These are phyloP conservation scores for Chaetomiaceae sp. DNA, from an alignment of 2,329 filamentous ascomycete species.

Conservation along the genomic window DNA sequence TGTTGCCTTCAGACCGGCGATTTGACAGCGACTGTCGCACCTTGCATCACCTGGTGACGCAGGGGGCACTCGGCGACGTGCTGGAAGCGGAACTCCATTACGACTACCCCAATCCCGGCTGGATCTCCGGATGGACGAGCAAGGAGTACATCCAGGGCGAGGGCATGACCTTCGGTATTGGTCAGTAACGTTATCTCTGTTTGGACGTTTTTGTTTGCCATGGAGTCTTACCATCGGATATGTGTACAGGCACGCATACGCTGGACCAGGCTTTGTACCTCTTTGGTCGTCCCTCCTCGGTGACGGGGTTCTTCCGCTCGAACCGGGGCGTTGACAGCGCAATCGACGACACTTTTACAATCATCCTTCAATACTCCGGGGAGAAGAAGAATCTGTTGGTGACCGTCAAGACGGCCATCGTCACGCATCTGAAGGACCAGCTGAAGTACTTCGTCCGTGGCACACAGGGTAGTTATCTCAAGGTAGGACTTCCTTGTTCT, in stretches of 20 bases:
- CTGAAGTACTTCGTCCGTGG: conserved; percentile 58
- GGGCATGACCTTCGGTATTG: conserved; percentile 39
- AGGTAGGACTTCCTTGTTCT: conserved; percentile 25
- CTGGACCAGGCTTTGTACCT: conserved; percentile 55
- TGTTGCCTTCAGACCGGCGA: conserved; percentile 31
- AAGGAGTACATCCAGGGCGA: conserved; percentile 33
- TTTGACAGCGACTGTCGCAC: conserved; percentile 58
- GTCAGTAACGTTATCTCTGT: conserved; percentile 19
- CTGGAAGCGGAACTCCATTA: conserved; percentile 62
- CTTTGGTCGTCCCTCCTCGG: conserved; percentile 50
- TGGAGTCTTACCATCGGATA: not conserved
- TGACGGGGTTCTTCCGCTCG: conserved; percentile 52
- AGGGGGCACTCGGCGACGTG: conserved; percentile 51
- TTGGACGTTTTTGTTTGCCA: not conserved
- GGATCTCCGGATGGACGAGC: conserved; percentile 30
- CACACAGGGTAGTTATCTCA: conserved; percentile 46
- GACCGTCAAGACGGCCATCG: conserved; percentile 53
- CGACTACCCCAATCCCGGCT: conserved; percentile 44
- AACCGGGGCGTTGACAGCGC: conserved; percentile 40
- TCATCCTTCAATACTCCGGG: conserved; percentile 51
- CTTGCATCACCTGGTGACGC: conserved; percentile 46
- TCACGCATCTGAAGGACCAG: conserved; percentile 54
- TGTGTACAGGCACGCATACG: conserved; percentile 47
- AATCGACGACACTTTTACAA: conserved; percentile 46
- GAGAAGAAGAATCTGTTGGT: conserved; percentile 43